phyloP scores from a whole-genome alignment of 2,329 filamentous ascomycete genomes.

The Simplicillium sp. region DNA sequence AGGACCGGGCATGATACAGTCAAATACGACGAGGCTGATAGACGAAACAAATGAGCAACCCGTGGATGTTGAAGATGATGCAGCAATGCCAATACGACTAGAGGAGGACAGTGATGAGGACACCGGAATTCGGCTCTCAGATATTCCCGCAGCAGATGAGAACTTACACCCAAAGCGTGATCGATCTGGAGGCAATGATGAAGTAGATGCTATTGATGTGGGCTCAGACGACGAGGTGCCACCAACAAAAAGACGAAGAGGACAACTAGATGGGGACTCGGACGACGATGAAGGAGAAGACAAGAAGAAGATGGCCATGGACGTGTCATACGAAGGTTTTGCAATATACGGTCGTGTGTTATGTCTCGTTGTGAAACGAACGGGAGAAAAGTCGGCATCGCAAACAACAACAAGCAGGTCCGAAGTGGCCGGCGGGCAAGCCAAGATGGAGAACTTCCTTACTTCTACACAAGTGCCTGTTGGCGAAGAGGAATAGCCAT shows the following conservation, averaged over 20 bases:
- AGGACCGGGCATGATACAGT: conserved; percentile 40
- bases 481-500: conserved; percentile 9
- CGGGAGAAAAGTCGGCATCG: conserved; percentile 35
- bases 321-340: conserved; percentile 89
- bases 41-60: conserved; percentile 43
- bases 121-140: conserved; percentile 17
- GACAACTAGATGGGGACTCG: conserved; percentile 14
- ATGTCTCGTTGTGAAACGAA: conserved; percentile 78
- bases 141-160: conserved; percentile 20
- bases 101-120: conserved; percentile 38
- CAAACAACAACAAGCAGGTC: conserved; percentile 18
- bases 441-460: conserved; percentile 73
- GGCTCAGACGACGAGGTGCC: conserved; percentile 29
- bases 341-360: conserved; percentile 90
- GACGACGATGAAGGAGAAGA: conserved; percentile 43
- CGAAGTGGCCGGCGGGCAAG: conserved; percentile 18
- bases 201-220: conserved; percentile 23
- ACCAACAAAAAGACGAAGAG: conserved; percentile 34
- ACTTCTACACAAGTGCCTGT: conserved; percentile 60
- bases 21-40: conserved; percentile 55
- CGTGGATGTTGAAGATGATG: conserved; percentile 38
- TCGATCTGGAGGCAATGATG: conserved; percentile 14
- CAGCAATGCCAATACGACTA: conserved; percentile 25
- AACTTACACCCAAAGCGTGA: conserved; percentile 18
- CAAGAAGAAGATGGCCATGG: conserved; percentile 85